Percentiles rank a stretch among this genome's conserved stretches.
These are phyloP conservation scores for Takakia lepidozioides DNA, from an alignment of 225 moss, liverwort and hornwort genomes.

Conservation along the genomic window DNA sequence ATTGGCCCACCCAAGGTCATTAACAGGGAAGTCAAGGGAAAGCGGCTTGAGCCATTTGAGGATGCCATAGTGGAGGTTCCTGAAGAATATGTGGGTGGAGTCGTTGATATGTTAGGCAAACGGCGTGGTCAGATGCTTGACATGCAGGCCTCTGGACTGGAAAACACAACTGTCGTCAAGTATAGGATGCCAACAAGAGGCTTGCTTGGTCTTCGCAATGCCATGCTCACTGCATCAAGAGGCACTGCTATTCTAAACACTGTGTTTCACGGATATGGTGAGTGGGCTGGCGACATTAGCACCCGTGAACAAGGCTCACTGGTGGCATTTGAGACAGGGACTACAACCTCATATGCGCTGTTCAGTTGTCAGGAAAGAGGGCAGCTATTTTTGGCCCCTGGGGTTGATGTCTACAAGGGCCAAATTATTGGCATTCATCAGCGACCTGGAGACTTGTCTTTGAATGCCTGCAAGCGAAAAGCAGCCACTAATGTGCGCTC, in stretches of 20 bases:
- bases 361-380: slow-evolving; percentile 96
- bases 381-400: slow-evolving; percentile 60
- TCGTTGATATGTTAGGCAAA: slow-evolving; percentile 86
- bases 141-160: slow-evolving; percentile 66
- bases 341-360: slow-evolving; percentile 79
- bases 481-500: slow-evolving; percentile 95
- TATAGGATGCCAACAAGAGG: slow-evolving; percentile 94
- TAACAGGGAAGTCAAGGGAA: slow-evolving; percentile 63
- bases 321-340: slow-evolving; percentile 91
- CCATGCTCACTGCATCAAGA: slow-evolving; percentile 79
- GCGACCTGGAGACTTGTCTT: slow-evolving; percentile 71
- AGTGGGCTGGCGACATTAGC: slow-evolving; percentile 94
- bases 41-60: slow-evolving; percentile 88
- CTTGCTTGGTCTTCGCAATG: slow-evolving; percentile 80
- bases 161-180: slow-evolving; percentile 71
- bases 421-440: slow-evolving; percentile 97
- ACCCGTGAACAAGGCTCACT: slow-evolving; percentile 94
- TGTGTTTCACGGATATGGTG: slow-evolving; percentile 67
- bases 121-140: slow-evolving; percentile 97
- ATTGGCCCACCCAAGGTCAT: slow-evolving; percentile 94
- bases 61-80: slow-evolving; percentile 95
- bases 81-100: slow-evolving; percentile 81
- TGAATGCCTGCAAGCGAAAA: slow-evolving; percentile 92
- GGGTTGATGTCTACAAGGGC: slow-evolving; percentile 80
- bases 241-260: slow-evolving; percentile 94